Evolutionary conservation across 1,139 yeast species (phyloP).

Genomic region (Magnusiomyces clavatus): DNA sequence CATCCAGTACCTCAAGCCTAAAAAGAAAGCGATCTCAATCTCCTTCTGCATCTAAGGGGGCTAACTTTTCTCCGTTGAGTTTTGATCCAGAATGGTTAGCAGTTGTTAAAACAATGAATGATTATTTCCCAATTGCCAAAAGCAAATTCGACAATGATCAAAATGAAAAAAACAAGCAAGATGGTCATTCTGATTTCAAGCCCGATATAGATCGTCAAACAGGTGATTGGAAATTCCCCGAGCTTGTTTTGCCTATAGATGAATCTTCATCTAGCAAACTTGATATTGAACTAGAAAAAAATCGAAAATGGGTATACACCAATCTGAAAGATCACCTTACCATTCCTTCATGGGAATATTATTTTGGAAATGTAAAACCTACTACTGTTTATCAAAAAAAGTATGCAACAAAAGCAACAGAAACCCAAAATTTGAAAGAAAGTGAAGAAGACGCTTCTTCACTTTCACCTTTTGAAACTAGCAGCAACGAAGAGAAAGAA

Average conservation of each 20-base stretch:
- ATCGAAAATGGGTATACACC: constrained; percentile 1
- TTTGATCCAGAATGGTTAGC: constrained; percentile 37
- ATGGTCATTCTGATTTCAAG: not conserved
- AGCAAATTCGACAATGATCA: not conserved
- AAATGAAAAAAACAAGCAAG: not conserved
- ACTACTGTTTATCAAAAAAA: not conserved
- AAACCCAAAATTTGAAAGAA: too few relatives aligned
- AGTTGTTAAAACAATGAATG: constrained; percentile 26
- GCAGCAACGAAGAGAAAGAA: too few relatives aligned
- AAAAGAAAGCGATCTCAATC: not conserved
- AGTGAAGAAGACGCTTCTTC: too few relatives aligned
- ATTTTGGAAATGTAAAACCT: not conserved
- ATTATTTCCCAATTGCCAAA: constrained; percentile 17
- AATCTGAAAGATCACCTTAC: not conserved
- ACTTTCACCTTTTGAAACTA: too few relatives aligned
- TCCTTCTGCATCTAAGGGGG: not conserved
- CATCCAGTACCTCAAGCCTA: not conserved
- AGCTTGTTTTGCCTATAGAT: not conserved
- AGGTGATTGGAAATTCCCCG: too few relatives aligned
- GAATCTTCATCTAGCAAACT: not conserved
- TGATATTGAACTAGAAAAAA: not conserved
- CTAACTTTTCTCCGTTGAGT: constrained; percentile 12
- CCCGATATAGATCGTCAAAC: too few relatives aligned
- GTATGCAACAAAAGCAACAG: not conserved
- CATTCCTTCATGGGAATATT: not conserved